A percentile compares a stretch with the other conserved stretches of the same genome.
These are phyloP conservation scores for Yarrowia bubula DNA, from an alignment of 805 yeast genomes.

Conservation along the genomic window DNA sequence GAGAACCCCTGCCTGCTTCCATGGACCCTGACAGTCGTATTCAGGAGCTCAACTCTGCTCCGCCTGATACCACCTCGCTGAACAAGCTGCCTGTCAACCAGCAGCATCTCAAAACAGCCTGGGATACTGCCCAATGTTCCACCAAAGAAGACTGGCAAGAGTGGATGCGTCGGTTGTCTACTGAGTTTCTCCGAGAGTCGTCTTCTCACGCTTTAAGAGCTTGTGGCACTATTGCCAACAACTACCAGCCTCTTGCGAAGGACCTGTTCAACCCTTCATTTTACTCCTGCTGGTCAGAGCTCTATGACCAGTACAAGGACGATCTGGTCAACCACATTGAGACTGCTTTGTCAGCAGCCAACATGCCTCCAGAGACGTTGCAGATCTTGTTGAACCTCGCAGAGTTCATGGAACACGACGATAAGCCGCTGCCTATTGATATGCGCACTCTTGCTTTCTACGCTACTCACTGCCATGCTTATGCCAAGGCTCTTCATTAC, in stretches of 20 bases:
- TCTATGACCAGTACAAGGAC: slow-evolving; percentile 84
- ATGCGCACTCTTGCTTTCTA: slow-evolving; percentile 87
- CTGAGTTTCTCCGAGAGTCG: slow-evolving; percentile 83
- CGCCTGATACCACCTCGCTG: slow-evolving; percentile 61
- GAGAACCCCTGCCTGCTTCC: slow-evolving; percentile 82
- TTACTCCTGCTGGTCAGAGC: slow-evolving; percentile 92
- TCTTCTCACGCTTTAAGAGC: slow-evolving; percentile 94
- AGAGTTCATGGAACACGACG: slow-evolving; percentile 97
- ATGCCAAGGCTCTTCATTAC: slow-evolving; percentile 94
- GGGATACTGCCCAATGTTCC: slow-evolving; percentile 88
- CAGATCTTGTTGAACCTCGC: slow-evolving; percentile 86
- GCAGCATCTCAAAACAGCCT: slow-evolving; percentile 65
- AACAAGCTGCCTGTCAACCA: slow-evolving; percentile 67
- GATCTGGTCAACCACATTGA: slow-evolving; percentile 83
- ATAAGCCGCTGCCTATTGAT: slow-evolving; percentile 86
- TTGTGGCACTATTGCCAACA: slow-evolving; percentile 83
- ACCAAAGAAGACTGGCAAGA: slow-evolving; percentile 98
- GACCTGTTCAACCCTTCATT: slow-evolving; percentile 93
- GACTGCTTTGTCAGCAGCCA: slow-evolving; percentile 81
- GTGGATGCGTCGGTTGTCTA: slow-evolving; percentile 86
- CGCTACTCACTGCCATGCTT: slow-evolving; percentile 94
- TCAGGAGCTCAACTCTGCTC: slow-evolving; percentile 53
- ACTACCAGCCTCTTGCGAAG: slow-evolving; percentile 81
- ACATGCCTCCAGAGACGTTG: slow-evolving; percentile 92
- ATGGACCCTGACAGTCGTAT: slow-evolving; percentile 53